Evolutionary conservation across 2,329 filamentous ascomycete genomes (phyloP).

Genomic region (Cladobotryum protrusum): DNA sequence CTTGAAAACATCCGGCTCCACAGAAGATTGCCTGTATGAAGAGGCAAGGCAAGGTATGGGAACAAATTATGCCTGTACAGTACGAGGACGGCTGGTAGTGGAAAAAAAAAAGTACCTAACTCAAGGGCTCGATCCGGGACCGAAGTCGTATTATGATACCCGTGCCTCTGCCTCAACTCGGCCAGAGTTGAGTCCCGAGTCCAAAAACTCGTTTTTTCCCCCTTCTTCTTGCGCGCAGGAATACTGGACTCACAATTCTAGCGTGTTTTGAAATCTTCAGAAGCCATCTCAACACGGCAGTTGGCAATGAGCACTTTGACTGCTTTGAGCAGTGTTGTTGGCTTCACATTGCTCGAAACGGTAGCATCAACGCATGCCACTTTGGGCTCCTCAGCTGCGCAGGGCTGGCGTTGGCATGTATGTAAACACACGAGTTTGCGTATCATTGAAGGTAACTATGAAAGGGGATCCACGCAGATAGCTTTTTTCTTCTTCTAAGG

Average conservation of each 20-base stretch:
- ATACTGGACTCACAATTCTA: too few relatives aligned
- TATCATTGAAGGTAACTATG: too few relatives aligned
- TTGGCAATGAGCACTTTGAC: background rate
- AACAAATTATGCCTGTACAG: background rate
- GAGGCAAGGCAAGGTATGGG: background rate
- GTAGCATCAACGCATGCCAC: background rate
- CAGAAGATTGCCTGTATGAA: background rate
- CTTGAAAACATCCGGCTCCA: background rate
- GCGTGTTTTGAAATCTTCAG: background rate
- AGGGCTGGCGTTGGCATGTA: background rate
- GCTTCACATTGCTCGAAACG: background rate
- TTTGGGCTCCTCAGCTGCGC: constrained; percentile 1
- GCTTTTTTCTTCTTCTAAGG: too few relatives aligned
- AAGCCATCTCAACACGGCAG: background rate
- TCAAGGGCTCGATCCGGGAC: background rate
- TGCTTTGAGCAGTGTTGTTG: background rate
- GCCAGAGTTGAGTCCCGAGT: background rate
- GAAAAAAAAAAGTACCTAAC: too few relatives aligned
- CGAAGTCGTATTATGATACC: background rate
- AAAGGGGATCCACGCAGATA: too few relatives aligned
- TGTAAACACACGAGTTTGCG: too few relatives aligned
- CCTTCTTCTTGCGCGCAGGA: too few relatives aligned
- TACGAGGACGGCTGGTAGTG: background rate
- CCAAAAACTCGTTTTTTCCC: too few relatives aligned
- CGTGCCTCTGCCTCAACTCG: background rate